phyloP scores from a whole-genome alignment of 805 yeast species.

The Nakazawaea ernobii region DNA sequence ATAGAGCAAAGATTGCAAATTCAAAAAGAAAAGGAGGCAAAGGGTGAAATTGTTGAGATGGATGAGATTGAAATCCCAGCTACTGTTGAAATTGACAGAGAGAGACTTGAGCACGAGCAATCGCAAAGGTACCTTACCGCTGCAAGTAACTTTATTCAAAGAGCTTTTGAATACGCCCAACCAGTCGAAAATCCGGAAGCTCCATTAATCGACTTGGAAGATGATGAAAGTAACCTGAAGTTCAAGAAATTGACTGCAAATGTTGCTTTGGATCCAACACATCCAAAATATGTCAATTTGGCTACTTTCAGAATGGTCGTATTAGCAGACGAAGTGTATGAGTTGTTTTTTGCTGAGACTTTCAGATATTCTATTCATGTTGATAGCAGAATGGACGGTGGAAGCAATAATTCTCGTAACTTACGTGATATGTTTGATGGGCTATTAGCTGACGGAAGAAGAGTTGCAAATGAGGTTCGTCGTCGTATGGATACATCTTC shows the following conservation, averaged over 20 bases:
- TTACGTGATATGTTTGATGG: conserved; percentile 88
- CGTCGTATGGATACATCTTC: conserved; percentile 66
- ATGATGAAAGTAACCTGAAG: conserved; percentile 23
- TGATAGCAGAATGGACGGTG: conserved; percentile 41
- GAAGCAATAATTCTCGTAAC: conserved; percentile 46
- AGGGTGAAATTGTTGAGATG: conserved; percentile 20
- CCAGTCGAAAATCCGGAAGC: conserved; percentile 47
- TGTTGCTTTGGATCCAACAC: conserved; percentile 75
- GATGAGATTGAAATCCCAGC: conserved; percentile 47
- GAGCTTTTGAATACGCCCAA: conserved; percentile 87
- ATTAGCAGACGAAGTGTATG: conserved; percentile 90
- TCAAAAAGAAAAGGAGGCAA: conserved; percentile 25
- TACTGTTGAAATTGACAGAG: conserved; percentile 58
- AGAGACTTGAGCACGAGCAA: conserved; percentile 55
- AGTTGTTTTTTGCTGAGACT: conserved; percentile 69
- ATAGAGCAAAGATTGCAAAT: conserved; percentile 30
- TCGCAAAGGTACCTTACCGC: conserved; percentile 80
- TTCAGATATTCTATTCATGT: conserved; percentile 65
- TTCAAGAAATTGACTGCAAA: conserved; percentile 49
- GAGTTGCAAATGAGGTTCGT: conserved; percentile 86
- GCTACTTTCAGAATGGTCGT: conserved; percentile 94
- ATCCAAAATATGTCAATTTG: conserved; percentile 67
- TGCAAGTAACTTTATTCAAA: conserved; percentile 77
- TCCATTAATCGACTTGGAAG: conserved; percentile 37
- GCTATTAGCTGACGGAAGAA: conserved; percentile 83